These are phyloP conservation scores for Penicillium crustosum DNA, from an alignment of 2,329 filamentous ascomycete species.

Conservation along the genomic window DNA sequence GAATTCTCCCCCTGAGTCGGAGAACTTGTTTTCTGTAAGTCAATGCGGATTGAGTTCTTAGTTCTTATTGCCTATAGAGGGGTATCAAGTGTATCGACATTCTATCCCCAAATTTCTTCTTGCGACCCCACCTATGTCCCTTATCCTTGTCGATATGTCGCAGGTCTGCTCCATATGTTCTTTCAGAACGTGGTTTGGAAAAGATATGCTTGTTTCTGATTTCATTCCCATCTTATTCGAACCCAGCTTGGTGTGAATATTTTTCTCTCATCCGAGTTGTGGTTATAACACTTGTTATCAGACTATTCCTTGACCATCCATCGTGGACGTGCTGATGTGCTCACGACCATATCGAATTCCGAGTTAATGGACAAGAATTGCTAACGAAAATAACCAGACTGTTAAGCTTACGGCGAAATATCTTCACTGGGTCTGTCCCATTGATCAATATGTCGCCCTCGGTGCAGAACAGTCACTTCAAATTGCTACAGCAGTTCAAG, in stretches of 20 bases:
- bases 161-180: conserved; percentile 9
- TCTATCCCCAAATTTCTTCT: conserved; percentile 15
- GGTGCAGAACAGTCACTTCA: conserved; percentile 63
- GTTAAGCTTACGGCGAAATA: conserved; percentile 21
- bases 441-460: conserved; percentile 56
- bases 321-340: not conserved
- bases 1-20: conserved; percentile 26
- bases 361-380: not conserved
- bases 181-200: conserved; percentile 2
- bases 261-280: not conserved
- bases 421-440: conserved; percentile 22
- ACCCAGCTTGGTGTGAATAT: not conserved
- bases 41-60: not conserved
- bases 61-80: conserved; percentile 1
- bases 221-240: not conserved
- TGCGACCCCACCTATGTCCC: conserved; percentile 20
- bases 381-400: conserved; percentile 26
- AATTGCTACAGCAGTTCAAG: conserved; percentile 78
- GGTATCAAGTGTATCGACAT: not conserved
- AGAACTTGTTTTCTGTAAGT: conserved; percentile 33
- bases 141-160: conserved; percentile 11
- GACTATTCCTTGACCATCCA: not conserved
- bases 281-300: not conserved
- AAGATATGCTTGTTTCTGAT: not conserved
- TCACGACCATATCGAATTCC: not conserved